phyloP scores from a whole-genome alignment of 805 yeast species.

The Metschnikowia cubensis region DNA sequence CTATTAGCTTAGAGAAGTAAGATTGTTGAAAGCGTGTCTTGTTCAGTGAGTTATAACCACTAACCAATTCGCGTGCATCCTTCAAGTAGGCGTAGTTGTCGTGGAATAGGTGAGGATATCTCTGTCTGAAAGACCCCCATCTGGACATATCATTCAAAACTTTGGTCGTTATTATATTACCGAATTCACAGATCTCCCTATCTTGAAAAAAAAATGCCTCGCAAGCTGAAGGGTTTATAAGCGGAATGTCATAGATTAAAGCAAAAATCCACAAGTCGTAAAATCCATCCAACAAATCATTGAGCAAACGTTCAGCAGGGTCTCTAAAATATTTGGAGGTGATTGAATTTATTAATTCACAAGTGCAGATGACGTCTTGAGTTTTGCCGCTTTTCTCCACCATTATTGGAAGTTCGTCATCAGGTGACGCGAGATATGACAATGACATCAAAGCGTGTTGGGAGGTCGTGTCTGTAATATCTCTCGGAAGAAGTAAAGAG shows the following conservation, averaged over 20 bases:
- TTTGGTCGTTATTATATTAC: neutral
- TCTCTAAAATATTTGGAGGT: neutral
- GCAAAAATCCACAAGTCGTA: slow-evolving; percentile 16
- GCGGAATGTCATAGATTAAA: slow-evolving; percentile 11
- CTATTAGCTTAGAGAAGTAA: slow-evolving; percentile 9
- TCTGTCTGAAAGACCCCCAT: slow-evolving; percentile 12
- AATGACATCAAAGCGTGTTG: slow-evolving; percentile 39
- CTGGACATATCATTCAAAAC: slow-evolving; percentile 7
- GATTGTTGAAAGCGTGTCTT: slow-evolving; percentile 7
- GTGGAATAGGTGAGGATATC: slow-evolving; percentile 10
- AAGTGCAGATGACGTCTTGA: neutral
- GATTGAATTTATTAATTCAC: slow-evolving; percentile 1
- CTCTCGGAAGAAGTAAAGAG: slow-evolving; percentile 38
- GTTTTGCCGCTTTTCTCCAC: slow-evolving; percentile 41
- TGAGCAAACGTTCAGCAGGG: slow-evolving; percentile 7
- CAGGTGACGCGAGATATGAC: slow-evolving; percentile 47
- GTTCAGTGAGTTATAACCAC: neutral
- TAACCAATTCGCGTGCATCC: neutral
- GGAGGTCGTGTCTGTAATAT: slow-evolving; percentile 9
- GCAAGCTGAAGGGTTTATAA: neutral
- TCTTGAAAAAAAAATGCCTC: slow-evolving; percentile 8
- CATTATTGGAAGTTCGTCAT: slow-evolving; percentile 51
- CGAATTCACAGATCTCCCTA: neutral
- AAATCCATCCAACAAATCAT: slow-evolving; percentile 11
- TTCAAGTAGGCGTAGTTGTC: neutral